Conservation (phyloP, 768 basidiomycete genomes). For the Xerocomellus dryophilus region DNA sequence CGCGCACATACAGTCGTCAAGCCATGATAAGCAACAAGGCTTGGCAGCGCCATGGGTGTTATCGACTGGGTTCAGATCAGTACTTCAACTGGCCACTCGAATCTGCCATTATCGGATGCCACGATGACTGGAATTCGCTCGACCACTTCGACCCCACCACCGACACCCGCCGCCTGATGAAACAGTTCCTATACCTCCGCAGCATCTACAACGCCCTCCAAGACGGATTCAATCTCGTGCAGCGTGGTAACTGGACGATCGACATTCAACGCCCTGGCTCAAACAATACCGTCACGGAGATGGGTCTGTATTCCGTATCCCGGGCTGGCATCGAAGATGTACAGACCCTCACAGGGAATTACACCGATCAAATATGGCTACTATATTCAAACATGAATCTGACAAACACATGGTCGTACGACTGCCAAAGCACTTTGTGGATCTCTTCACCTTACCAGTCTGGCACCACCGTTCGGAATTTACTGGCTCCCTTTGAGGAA, state of each 20-base stretch:
- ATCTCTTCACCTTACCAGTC: conserved; percentile 76
- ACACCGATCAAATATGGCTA: conserved; percentile 74
- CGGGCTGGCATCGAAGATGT: conserved; percentile 55
- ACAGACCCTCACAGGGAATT: conserved; percentile 62
- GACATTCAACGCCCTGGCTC: conserved; percentile 80
- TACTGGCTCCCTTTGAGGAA: conserved; percentile 82
- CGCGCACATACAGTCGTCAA: conserved; percentile 62
- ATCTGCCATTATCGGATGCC: conserved; percentile 73
- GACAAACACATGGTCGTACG: conserved; percentile 59
- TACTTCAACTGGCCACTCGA: conserved; percentile 93
- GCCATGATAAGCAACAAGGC: conserved; percentile 82
- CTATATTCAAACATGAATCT: conserved; percentile 83
- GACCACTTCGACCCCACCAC: conserved; percentile 94
- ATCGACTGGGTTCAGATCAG: conserved; percentile 83
- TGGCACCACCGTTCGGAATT: conserved; percentile 62
- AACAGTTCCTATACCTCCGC: conserved; percentile 72
- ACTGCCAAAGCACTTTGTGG: conserved; percentile 61
- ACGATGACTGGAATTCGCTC: conserved; percentile 88
- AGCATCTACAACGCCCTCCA: conserved; percentile 67
- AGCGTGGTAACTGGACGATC: conserved; percentile 83
- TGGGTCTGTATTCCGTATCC: conserved; percentile 84
- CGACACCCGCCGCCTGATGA: conserved; percentile 68
- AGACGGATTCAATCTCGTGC: conserved; percentile 84
- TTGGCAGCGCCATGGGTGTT: conserved; percentile 94
- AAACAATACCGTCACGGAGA: conserved; percentile 73